A percentile compares a stretch with the other conserved stretches of the same genome.
These are phyloP conservation scores for Eutreptiella sp. DNA, from an alignment of 208 protist genomes.

Conservation along the genomic window DNA sequence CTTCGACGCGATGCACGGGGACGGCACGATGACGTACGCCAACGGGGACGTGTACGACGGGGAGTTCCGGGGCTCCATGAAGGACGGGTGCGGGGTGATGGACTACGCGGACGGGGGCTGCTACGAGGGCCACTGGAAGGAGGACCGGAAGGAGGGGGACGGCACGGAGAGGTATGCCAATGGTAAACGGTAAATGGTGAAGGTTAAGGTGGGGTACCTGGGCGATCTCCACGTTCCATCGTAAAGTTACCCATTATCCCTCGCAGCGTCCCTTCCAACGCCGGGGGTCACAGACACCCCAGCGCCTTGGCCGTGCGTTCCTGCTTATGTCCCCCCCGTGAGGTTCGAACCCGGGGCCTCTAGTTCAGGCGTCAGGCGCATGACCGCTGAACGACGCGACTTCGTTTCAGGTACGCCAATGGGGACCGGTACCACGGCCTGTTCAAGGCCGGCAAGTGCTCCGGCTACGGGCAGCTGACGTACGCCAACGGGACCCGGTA, in stretches of 20 bases:
- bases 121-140: conserved; percentile 59
- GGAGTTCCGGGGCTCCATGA: conserved; percentile 65
- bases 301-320: too few relatives aligned
- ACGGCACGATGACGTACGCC: conserved; percentile 58
- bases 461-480: not conserved
- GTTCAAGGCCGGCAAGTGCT: not conserved
- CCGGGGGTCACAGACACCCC: too few relatives aligned
- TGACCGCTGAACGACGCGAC: too few relatives aligned
- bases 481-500: conserved; percentile 14
- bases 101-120: conserved; percentile 54
- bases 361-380: too few relatives aligned
- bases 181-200: too few relatives aligned
- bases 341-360: too few relatives aligned
- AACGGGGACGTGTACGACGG: conserved; percentile 52
- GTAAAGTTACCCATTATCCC: too few relatives aligned
- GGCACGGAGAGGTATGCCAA: conserved; percentile 45
- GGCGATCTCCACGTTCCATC: too few relatives aligned
- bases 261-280: too few relatives aligned
- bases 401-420: not conserved
- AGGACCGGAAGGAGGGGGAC: conserved; percentile 49
- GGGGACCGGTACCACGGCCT: conserved; percentile 3
- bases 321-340: too few relatives aligned
- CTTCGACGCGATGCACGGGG: conserved; percentile 54
- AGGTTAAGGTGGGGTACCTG: too few relatives aligned
- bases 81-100: conserved; percentile 73